A percentile compares a stretch with the other conserved stretches of the same genome.
phyloP scores from a whole-genome alignment of 495 filamentous ascomycete species.

The Tuber magnatum region DNA sequence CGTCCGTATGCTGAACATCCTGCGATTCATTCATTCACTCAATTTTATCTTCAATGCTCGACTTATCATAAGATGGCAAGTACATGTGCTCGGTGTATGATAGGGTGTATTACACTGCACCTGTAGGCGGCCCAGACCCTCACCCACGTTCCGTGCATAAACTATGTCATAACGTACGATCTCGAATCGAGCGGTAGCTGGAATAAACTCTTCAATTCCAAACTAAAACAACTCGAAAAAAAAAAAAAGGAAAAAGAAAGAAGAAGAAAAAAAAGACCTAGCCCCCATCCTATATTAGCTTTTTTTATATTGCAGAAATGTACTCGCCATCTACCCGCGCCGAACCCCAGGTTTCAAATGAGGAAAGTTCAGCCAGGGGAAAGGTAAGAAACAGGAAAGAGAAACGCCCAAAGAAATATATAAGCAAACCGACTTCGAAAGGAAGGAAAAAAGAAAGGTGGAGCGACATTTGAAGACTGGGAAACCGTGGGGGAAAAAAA shows the following conservation, averaged over 20 bases:
- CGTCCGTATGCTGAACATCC: background rate
- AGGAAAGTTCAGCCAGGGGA: background rate
- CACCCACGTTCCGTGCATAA: background rate
- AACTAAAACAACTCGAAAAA: background rate
- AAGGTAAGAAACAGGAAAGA: background rate
- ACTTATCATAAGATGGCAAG: background rate
- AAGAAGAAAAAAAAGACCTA: background rate
- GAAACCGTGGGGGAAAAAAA: background rate
- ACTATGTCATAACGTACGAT: background rate
- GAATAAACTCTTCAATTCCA: background rate
- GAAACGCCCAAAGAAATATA: background rate
- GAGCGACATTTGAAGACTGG: background rate
- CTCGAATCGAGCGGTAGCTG: background rate
- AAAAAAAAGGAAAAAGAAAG: background rate
- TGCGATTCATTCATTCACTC: background rate
- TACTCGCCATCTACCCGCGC: slow-evolving; percentile 1
- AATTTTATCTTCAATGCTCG: background rate
- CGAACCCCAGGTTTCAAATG: background rate
- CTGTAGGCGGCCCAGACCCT: background rate
- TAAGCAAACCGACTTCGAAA: background rate
- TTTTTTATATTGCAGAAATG: slow-evolving; percentile 1
- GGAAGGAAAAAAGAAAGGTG: background rate
- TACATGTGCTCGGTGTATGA: background rate
- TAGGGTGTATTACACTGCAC: background rate
- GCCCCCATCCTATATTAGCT: background rate